Evolutionary conservation across 495 filamentous ascomycete species (phyloP), one percentile per base, ranked within the genome.

Genomic region (Daldinia concentrica): DNA sequence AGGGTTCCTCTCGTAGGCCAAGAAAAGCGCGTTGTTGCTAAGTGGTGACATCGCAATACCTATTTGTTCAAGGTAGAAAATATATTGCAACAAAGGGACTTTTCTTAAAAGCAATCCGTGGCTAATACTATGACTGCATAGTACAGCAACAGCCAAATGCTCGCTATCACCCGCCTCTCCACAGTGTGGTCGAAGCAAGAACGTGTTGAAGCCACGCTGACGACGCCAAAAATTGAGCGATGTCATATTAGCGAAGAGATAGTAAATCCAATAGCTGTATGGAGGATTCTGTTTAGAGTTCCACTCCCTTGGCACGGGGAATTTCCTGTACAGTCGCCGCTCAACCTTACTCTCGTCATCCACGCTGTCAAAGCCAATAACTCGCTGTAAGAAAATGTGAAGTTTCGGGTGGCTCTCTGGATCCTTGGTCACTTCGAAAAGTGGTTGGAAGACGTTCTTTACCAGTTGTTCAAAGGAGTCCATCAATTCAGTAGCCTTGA

Each of bases 241-340:
- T 1, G 91, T 87, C 77, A 97, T 93, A 78, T 99, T 99, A 43
- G 96, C 88, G 75, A 93, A 99, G 59, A 99, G 88, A 76, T 97
- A 94, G 81, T 98, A 99, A 70, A 99, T 90, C 95, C 95, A 99
- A 80, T 99, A 98, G 77, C 90, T 98, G 81, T 99, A 99, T 1
- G 96, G 95, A 26, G 95, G 96, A 77, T 99, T 98, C 76, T 98
- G 93, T 74, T 91, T 93, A 17, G 92, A 91, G 67, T 90, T 87
- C 95, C 95, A 99, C 59, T 89, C 87, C 54, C 86, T 90, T 2
- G 95, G 94, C 6, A 95, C 89, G 6, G 96, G 96, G 62, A 96
- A 99, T 77, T 99, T 99, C 68, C 88, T 90, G 78, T 93, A 97
- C 14, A 97, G 85, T 27, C 95, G 89, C 15, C 95, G 90, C 78